These are phyloP conservation scores for Pichia paraexigua DNA, from an alignment of 805 yeast genomes.

Conservation along the genomic window DNA sequence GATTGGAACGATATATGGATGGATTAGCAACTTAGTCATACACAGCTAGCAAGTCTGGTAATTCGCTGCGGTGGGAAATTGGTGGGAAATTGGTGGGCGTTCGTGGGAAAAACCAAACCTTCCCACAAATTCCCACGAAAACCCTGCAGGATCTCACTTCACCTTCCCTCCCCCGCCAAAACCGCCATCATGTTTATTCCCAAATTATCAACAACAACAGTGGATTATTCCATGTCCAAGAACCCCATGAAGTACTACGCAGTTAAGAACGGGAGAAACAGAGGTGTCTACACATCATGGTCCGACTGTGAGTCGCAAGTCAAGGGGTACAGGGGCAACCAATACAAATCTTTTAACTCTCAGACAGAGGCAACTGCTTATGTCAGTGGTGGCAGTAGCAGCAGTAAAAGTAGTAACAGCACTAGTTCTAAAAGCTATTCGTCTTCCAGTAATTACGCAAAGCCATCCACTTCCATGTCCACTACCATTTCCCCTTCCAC, in stretches of 20 bases:
- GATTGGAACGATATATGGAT: background rate
- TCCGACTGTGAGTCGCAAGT: conserved; percentile 44
- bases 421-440: background rate
- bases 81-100: background rate
- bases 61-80: background rate
- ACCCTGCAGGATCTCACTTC: no score
- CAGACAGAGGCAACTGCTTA: conserved; percentile 42
- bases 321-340: conserved; percentile 47
- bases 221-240: background rate
- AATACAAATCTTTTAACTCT: conserved; percentile 47
- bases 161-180: no score
- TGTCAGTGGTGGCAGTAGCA: conserved; percentile 14
- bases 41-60: background rate
- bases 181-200: no score
- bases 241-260: conserved; percentile 34
- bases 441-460: background rate
- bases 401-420: background rate
- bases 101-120: no score
- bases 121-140: no score
- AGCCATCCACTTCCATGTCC: background rate
- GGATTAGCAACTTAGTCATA: background rate
- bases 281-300: conserved; percentile 62
- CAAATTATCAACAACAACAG: no score
- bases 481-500: background rate
- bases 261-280: conserved; percentile 42